These are phyloP conservation scores for Xerocomus amazonicus DNA, from an alignment of 1,284 basidiomycete species.

Conservation along the genomic window DNA sequence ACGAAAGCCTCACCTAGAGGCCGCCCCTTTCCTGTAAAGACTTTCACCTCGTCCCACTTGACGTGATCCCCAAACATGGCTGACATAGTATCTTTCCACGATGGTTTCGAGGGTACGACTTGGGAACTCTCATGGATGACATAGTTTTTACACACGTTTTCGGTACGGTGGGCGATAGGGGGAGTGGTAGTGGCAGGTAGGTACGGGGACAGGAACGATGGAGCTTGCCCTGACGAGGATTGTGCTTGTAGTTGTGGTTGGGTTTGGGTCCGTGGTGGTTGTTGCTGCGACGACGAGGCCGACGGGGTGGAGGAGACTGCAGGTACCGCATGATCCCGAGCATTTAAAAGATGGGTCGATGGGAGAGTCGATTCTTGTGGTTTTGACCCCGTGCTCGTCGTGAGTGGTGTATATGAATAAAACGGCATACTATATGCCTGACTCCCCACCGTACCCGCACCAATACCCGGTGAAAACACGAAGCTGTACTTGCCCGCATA, in stretches of 20 bases:
- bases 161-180: constrained; percentile 34
- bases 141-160: constrained; percentile 59
- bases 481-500: constrained; percentile 27
- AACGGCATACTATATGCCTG: constrained; percentile 26
- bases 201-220: constrained; percentile 9
- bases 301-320: not conserved
- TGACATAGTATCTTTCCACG: constrained; percentile 69
- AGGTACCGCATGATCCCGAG: not conserved
- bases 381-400: constrained; percentile 11
- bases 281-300: constrained; percentile 1
- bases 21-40: constrained; percentile 56
- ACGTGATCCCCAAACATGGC: constrained; percentile 76
- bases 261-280: not conserved
- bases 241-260: not conserved
- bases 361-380: constrained; percentile 3
- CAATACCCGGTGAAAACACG: constrained; percentile 18
- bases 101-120: constrained; percentile 42
- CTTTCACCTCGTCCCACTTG: constrained; percentile 64
- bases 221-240: not conserved
- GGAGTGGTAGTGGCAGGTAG: constrained; percentile 10
- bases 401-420: constrained; percentile 20
- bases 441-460: constrained; percentile 12
- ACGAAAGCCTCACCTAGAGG: constrained; percentile 49
- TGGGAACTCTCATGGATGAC: constrained; percentile 59
- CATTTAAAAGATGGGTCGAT: constrained; percentile 4